Conservation (phyloP, 345 rosid species). For the Mangifera indica region DNA sequence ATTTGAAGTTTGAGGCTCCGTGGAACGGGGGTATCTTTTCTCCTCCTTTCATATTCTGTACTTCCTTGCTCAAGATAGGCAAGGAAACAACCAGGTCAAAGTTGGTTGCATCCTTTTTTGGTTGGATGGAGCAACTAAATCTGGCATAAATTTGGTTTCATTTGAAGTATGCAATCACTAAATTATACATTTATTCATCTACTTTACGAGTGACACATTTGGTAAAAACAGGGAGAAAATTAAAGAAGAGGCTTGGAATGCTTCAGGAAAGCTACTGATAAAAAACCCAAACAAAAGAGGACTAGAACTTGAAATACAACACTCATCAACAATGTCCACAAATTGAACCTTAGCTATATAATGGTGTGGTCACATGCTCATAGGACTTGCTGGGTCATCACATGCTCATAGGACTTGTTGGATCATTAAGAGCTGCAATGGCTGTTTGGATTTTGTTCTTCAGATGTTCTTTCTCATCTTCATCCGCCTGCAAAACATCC, state of each 20-base stretch:
- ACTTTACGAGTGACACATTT: not conserved
- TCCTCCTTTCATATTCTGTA: too few species aligned
- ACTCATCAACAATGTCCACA: not conserved
- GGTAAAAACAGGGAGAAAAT: not conserved
- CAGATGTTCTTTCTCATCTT: slow-evolving; percentile 50
- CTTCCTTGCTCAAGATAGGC: too few species aligned
- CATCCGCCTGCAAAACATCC: slow-evolving; percentile 50
- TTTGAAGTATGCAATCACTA: not conserved
- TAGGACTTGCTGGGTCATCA: slow-evolving; percentile 40
- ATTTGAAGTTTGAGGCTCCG: too few species aligned
- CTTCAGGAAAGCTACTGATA: not conserved
- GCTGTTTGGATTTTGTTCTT: slow-evolving; percentile 47
- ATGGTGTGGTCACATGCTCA: slow-evolving; percentile 39
- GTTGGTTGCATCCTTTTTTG: too few species aligned
- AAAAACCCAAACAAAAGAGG: not conserved
- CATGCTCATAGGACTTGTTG: slow-evolving; percentile 61
- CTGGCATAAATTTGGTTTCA: not conserved
- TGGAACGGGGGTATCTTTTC: too few species aligned
- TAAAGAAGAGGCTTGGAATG: not conserved
- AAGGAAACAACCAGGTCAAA: too few species aligned
- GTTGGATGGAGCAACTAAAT: not conserved
- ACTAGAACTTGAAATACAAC: not conserved
- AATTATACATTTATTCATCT: not conserved
- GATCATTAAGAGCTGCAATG: slow-evolving; percentile 54
- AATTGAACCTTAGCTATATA: not conserved